Evolutionary conservation across 345 rosid species (phyloP), one percentile per base, ranked within the genome.

Genomic region (Linum usitatissimum): DNA sequence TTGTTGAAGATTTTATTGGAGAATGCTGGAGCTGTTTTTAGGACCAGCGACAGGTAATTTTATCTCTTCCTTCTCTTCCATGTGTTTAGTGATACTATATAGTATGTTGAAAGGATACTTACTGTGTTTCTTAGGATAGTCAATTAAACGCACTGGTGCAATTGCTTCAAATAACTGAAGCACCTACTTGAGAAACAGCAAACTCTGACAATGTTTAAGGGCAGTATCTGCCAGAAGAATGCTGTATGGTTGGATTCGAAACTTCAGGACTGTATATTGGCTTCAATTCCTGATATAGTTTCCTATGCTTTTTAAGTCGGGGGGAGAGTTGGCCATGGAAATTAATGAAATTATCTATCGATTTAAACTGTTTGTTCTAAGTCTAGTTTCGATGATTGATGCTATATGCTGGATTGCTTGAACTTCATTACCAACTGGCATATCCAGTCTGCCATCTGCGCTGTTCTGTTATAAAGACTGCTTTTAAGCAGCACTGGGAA

Each of bases 21-120:
- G 86, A 94, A 94, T 73, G 99, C 99, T 3, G 99, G 99, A 54
- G 96, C 96, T 59, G 99, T 90, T 60, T 94, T 94, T 77, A 76
- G 99, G 76, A 94, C 99, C 58, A 94, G 99, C 62, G 97, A 94
- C 63, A 94, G 99, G 99, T 94, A 78, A 15, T 30, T 66, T 53
- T 59, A n/a, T 13, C 14, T 28, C 34, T 38, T 45, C 36, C 4
- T 6, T 18, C 55, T 42, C 36, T 15, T 48, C 1, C 20, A 1
- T 59, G 15, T 23, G 59, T 18, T 55, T 19, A 18, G 59, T 28
- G 23, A 19, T 12, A 3, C 12, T 18, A 23, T 23, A 23, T 23
- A 23, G 28, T 0, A 23, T 23, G 28, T 23, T 23, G 28, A 3
- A 15, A 14, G 9, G 0, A n/a, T 60, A 5, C 3, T 60, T 31